Conservation (phyloP, 1,284 basidiomycete genomes). For the Moesziomyces antarcticus region DNA sequence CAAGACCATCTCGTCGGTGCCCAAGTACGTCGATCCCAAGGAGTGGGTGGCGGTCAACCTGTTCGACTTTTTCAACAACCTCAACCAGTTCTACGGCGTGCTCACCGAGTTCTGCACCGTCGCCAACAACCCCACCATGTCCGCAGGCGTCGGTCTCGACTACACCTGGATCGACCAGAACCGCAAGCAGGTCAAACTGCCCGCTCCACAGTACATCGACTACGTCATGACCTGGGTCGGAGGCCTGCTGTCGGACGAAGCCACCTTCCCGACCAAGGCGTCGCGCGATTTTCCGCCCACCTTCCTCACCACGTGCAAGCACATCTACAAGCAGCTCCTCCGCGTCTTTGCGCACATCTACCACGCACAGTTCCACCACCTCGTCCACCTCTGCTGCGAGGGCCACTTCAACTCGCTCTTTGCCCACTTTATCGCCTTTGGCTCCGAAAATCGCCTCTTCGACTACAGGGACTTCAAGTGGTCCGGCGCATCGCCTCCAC, state of each 20-base stretch:
- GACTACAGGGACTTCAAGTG: conserved; percentile 78
- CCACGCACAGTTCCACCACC: conserved; percentile 89
- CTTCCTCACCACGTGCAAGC: conserved; percentile 92
- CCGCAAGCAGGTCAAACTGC: conserved; percentile 89
- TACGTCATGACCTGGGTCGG: conserved; percentile 99
- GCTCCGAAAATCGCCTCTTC: conserved; percentile 83
- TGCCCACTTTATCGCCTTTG: conserved; percentile 93
- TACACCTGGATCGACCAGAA: conserved; percentile 93
- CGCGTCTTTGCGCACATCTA: conserved; percentile 98
- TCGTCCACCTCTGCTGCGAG: conserved; percentile 91
- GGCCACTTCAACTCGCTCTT: conserved; percentile 99
- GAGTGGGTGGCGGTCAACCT: conserved; percentile 98
- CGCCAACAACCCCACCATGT: conserved; percentile 90
- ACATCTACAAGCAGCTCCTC: conserved; percentile 95
- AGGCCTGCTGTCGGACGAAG: conserved; percentile 90
- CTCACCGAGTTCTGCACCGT: conserved; percentile 94
- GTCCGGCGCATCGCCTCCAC: conserved; percentile 12
- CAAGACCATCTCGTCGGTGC: conserved; percentile 96
- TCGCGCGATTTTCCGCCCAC: conserved; percentile 89
- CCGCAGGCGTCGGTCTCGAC: conserved; percentile 88
- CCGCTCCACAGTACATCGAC: conserved; percentile 97
- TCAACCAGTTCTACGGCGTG: conserved; percentile 97
- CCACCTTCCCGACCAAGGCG: conserved; percentile 92
- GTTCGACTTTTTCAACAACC: conserved; percentile 79
- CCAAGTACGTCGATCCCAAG: conserved; percentile 75